Evolutionary conservation across 1,284 basidiomycete species (phyloP).

Genomic region (Cutaneotrichosporon sp.): DNA sequence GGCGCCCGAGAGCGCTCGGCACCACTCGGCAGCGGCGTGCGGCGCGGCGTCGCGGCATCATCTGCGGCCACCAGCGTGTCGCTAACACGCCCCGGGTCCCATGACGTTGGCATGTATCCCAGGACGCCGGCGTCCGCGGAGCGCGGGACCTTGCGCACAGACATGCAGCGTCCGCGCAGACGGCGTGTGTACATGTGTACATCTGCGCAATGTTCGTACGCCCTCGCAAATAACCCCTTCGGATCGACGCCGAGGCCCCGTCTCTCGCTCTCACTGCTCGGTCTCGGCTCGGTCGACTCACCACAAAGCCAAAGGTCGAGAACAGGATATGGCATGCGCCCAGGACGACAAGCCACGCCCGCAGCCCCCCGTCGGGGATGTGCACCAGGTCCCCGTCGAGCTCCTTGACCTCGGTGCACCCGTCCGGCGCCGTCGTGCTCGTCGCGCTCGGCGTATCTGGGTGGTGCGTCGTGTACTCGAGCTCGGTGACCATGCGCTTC

Average conservation of each 20-base stretch:
- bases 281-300: slow-evolving; percentile 22
- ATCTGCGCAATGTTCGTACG: too few relatives aligned
- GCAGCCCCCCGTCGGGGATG: slow-evolving; percentile 28
- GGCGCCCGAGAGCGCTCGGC: not conserved
- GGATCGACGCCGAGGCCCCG: too few relatives aligned
- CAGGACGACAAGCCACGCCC: slow-evolving; percentile 29
- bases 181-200: too few relatives aligned
- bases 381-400: slow-evolving; percentile 23
- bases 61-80: not conserved
- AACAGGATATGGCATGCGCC: slow-evolving; percentile 27
- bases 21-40: too few relatives aligned
- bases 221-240: too few relatives aligned
- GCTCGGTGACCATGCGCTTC: not conserved
- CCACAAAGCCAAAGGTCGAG: slow-evolving; percentile 28
- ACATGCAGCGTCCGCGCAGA: too few relatives aligned
- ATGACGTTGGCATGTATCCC: too few relatives aligned
- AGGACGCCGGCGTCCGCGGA: not conserved
- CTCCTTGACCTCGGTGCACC: slow-evolving; percentile 14
- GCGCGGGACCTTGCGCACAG: not conserved
- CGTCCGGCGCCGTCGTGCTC: slow-evolving; percentile 1
- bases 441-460: slow-evolving; percentile 2
- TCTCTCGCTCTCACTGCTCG: too few relatives aligned
- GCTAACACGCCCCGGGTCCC: too few relatives aligned
- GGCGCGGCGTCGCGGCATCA: not conserved
- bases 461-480: not conserved